Conservation (phyloP, 2,329 filamentous ascomycete species). For the Rosellinia necatrix region DNA sequence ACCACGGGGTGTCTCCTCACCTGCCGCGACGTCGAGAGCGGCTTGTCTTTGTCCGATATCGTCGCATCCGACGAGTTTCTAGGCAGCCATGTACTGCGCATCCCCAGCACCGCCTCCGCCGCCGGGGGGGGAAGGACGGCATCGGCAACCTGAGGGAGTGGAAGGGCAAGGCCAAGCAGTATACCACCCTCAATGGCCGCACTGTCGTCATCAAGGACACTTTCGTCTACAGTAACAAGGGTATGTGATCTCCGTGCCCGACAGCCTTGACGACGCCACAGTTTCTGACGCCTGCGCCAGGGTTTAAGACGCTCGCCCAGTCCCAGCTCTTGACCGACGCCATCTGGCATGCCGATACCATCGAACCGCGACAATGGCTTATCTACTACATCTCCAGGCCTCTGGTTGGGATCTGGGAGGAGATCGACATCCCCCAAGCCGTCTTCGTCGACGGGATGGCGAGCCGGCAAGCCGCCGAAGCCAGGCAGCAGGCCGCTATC, state of each 20-base stretch:
- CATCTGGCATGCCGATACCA: constrained; percentile 86
- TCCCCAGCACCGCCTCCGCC: constrained; percentile 61
- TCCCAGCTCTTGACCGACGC: constrained; percentile 83
- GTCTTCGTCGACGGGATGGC: constrained; percentile 54
- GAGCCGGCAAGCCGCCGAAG: constrained; percentile 44
- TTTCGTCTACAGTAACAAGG: constrained; percentile 94
- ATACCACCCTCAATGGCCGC: constrained; percentile 87
- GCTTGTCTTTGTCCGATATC: constrained; percentile 76
- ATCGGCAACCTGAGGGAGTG: constrained; percentile 76
- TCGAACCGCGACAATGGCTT: constrained; percentile 91
- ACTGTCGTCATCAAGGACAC: constrained; percentile 94
- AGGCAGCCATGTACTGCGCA: constrained; percentile 91
- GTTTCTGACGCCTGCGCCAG: constrained; percentile 48
- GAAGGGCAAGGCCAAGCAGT: constrained; percentile 91
- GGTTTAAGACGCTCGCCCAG: constrained; percentile 90
- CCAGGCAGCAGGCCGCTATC: constrained; percentile 43
- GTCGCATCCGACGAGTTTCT: constrained; percentile 92
- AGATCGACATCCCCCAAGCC: constrained; percentile 72
- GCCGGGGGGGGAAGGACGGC: constrained; percentile 60
- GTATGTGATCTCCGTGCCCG: constrained; percentile 50
- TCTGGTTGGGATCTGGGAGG: constrained; percentile 81
- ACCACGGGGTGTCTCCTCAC: constrained; percentile 90
- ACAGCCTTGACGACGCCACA: constrained; percentile 30
- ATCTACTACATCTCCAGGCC: constrained; percentile 95
- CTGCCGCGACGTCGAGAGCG: constrained; percentile 84